Evolutionary conservation across 768 basidiomycete genomes (phyloP).

Genomic region (Pulveroboletus sp.): DNA sequence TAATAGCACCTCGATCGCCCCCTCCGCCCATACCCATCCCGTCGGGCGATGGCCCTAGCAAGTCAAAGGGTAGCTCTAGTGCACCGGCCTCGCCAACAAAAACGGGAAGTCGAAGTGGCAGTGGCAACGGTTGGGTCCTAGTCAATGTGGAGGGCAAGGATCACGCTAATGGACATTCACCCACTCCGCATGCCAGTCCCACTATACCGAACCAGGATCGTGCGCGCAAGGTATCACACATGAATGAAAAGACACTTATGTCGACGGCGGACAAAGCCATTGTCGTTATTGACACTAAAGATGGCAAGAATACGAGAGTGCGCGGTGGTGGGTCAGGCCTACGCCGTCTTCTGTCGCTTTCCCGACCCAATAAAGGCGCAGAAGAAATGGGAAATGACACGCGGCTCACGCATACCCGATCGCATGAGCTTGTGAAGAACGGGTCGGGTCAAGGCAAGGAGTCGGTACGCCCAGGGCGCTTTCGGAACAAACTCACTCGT

Average conservation of each 20-base stretch:
- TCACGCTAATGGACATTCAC: conserved; percentile 22
- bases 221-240: conserved; percentile 23
- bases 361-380: conserved; percentile 28
- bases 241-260: conserved; percentile 30
- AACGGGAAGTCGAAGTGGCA: conserved; percentile 32
- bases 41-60: conserved; percentile 23
- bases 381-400: conserved; percentile 26
- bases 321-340: conserved; percentile 30
- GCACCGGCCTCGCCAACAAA: conserved; percentile 32
- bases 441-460: conserved; percentile 21
- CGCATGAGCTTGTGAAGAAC: conserved; percentile 24
- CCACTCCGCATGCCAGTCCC: conserved; percentile 22
- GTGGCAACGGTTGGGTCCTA: conserved; percentile 59
- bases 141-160: conserved; percentile 53
- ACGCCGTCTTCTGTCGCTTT: conserved; percentile 31
- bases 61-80: conserved; percentile 19
- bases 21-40: conserved; percentile 27
- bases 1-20: conserved; percentile 35
- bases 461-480: conserved; percentile 21
- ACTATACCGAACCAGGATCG: conserved; percentile 30
- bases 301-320: conserved; percentile 30
- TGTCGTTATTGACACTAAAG: conserved; percentile 54
- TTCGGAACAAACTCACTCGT: conserved; percentile 28
- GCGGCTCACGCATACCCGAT: conserved; percentile 21
- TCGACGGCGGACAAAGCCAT: conserved; percentile 58